phyloP scores from a whole-genome alignment of 2,329 filamentous ascomycete genomes.

The Alternaria gansuensis region DNA sequence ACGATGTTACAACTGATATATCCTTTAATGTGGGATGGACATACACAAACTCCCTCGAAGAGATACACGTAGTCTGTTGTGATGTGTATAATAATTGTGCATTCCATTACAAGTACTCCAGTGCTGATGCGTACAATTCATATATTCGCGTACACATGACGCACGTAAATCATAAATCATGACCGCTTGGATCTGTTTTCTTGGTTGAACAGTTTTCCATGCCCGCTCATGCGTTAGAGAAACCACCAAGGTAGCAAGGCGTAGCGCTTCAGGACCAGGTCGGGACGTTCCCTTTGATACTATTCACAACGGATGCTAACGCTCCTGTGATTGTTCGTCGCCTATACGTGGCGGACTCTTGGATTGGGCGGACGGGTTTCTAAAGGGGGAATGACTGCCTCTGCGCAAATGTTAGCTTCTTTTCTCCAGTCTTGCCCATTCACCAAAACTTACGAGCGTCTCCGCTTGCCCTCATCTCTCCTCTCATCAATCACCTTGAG shows the following conservation, averaged over 20 bases:
- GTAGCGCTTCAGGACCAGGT: neutral
- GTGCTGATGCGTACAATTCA: constrained; percentile 6
- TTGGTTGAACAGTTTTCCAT: neutral
- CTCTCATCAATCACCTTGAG: constrained; percentile 85
- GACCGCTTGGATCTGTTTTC: neutral
- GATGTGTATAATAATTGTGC: neutral
- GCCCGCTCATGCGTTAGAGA: neutral
- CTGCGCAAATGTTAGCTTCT: constrained; percentile 26
- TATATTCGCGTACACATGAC: constrained; percentile 7
- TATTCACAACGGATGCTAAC: constrained; percentile 11
- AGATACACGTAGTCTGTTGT: neutral
- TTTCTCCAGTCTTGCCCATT: neutral
- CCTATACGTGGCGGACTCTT: constrained; percentile 53
- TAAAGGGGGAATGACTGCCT: constrained; percentile 49
- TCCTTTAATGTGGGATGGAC: neutral
- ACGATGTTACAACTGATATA: neutral
- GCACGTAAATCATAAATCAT: constrained; percentile 16
- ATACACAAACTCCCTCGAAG: neutral
- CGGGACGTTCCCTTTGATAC: neutral
- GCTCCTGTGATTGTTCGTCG: constrained; percentile 39
- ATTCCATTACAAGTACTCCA: constrained; percentile 8
- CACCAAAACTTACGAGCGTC: constrained; percentile 73
- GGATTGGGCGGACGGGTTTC: constrained; percentile 41
- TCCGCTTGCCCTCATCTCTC: constrained; percentile 84
- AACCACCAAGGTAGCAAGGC: neutral